Evolutionary conservation across 495 filamentous ascomycete species (phyloP).

Genomic region (Aspergillus steynii): DNA sequence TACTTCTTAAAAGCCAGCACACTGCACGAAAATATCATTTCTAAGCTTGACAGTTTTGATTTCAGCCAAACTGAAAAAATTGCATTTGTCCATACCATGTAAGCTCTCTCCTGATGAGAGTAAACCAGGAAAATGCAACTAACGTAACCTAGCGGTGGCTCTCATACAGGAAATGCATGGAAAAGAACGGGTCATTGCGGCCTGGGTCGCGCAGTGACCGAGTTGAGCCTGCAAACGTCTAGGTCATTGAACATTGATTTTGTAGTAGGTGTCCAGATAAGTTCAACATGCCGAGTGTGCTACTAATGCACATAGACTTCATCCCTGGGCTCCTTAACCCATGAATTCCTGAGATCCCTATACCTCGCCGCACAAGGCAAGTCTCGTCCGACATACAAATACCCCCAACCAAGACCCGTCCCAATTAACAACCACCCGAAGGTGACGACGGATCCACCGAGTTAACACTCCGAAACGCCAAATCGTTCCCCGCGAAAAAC

Average conservation of each 20-base stretch:
- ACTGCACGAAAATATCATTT: constrained; percentile 59
- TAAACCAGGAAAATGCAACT: not conserved
- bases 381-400: not conserved
- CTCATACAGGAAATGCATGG: constrained; percentile 53
- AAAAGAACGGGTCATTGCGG: constrained; percentile 69
- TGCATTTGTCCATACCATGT: constrained; percentile 81
- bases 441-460: constrained; percentile 62
- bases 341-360: constrained; percentile 65
- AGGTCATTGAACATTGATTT: constrained; percentile 59
- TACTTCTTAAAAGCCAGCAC: constrained; percentile 70
- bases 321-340: constrained; percentile 74
- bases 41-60: constrained; percentile 67
- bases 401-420: not conserved
- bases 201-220: constrained; percentile 59
- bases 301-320: constrained; percentile 53
- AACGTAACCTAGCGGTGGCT: constrained; percentile 45
- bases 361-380: constrained; percentile 76
- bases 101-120: constrained; percentile 9
- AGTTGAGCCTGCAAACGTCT: constrained; percentile 53
- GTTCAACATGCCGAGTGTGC: not conserved
- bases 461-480: constrained; percentile 47
- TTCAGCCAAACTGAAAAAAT: constrained; percentile 66
- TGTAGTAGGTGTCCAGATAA: constrained; percentile 41
- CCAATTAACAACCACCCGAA: constrained; percentile 24
- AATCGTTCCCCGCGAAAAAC: constrained; percentile 21